Conservation (phyloP, 331 rosid species). For the Rosa hybrid region DNA sequence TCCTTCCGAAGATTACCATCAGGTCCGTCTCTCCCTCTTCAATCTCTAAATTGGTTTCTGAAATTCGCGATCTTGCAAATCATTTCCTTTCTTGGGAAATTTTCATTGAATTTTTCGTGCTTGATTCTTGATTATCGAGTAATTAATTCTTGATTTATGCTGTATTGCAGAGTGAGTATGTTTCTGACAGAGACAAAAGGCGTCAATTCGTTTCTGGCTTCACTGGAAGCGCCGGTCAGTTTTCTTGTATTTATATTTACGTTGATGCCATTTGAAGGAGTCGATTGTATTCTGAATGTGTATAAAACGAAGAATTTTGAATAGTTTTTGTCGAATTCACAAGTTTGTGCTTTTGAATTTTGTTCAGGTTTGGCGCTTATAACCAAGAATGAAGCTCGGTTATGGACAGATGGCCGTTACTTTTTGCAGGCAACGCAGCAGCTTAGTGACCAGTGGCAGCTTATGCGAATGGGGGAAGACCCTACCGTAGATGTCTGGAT, state of each 20-base stretch:
- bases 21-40: slow-evolving; percentile 52
- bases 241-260: not conserved
- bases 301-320: too few relatives aligned
- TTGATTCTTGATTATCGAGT: not conserved
- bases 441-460: slow-evolving; percentile 84
- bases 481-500: slow-evolving; percentile 85
- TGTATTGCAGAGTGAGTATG: slow-evolving; percentile 89
- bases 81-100: not conserved
- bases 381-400: slow-evolving; percentile 68
- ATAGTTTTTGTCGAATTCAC: not conserved
- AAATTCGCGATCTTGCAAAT: not conserved
- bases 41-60: not conserved
- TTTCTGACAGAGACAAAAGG: slow-evolving; percentile 82
- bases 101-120: not conserved
- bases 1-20: slow-evolving; percentile 97
- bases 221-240: slow-evolving; percentile 94
- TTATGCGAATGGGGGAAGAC: slow-evolving; percentile 97
- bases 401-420: slow-evolving; percentile 98
- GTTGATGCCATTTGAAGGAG: not conserved
- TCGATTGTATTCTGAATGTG: not conserved
- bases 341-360: not conserved
- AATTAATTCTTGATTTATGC: not conserved
- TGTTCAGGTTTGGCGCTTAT: slow-evolving; percentile 84
- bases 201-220: slow-evolving; percentile 93
- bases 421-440: slow-evolving; percentile 89